A percentile compares a stretch with the other conserved stretches of the same genome.
These are phyloP conservation scores for Penicillium egyptiacum DNA, from an alignment of 495 filamentous ascomycete species.

Conservation along the genomic window DNA sequence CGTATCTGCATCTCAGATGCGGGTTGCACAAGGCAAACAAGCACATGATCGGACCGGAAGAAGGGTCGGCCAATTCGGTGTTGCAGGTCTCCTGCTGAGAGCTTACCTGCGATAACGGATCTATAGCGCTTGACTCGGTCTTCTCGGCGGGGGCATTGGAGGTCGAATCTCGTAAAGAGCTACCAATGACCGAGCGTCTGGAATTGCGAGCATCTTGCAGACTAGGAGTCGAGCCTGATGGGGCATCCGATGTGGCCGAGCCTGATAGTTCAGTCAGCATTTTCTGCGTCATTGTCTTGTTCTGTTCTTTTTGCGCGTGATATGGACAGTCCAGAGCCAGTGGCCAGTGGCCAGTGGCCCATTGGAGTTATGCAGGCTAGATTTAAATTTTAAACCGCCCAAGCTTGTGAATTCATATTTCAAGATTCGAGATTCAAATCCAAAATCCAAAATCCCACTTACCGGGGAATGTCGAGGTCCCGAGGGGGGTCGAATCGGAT, in stretches of 20 bases:
- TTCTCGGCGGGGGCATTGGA: conserved; percentile 34
- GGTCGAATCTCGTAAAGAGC: conserved; percentile 29
- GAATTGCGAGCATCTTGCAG: conserved; percentile 34
- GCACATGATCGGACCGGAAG: conserved; percentile 3
- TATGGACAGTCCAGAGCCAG: background rate
- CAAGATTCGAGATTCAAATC: background rate
- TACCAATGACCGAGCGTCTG: conserved; percentile 23
- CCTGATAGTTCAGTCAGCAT: conserved; percentile 24
- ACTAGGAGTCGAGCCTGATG: conserved; percentile 39
- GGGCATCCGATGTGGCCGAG: conserved; percentile 35
- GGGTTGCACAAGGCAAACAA: conserved; percentile 9
- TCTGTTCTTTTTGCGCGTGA: conserved; percentile 4
- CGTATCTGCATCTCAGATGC: conserved; percentile 17
- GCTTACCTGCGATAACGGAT: conserved; percentile 58
- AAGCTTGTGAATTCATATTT: background rate
- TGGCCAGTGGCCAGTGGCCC: background rate
- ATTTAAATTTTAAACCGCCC: background rate
- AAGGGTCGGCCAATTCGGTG: conserved; percentile 2
- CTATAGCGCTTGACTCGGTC: conserved; percentile 48
- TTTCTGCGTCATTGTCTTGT: background rate
- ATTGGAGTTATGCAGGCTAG: conserved; percentile 6
- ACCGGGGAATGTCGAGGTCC: conserved; percentile 25
- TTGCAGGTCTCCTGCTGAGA: background rate
- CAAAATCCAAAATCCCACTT: conserved; percentile 11
- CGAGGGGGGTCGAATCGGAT: conserved; percentile 16